Evolutionary conservation across 2,329 filamentous ascomycete genomes (phyloP).

Genomic region (Stemphylium lycopersici): DNA sequence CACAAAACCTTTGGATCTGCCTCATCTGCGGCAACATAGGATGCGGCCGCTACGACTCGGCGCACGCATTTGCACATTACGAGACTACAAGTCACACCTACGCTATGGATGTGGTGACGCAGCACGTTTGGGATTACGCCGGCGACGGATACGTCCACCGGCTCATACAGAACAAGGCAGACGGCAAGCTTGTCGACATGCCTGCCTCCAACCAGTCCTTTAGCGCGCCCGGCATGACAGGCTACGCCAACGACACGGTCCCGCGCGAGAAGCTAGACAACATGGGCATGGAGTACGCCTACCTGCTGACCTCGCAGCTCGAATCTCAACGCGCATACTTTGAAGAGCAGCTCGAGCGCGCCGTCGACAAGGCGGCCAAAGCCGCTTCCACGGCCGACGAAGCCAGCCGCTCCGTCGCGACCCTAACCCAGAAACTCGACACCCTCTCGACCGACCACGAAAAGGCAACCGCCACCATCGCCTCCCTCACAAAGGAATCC

Average conservation of each 20-base stretch:
- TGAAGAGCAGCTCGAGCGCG: constrained; percentile 87
- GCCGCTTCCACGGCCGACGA: constrained; percentile 71
- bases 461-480: constrained; percentile 62
- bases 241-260: constrained; percentile 67
- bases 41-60: constrained; percentile 91
- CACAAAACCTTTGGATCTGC: constrained; percentile 91
- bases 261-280: constrained; percentile 74
- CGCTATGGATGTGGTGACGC: constrained; percentile 88
- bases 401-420: constrained; percentile 58
- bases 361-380: constrained; percentile 84
- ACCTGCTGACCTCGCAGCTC: constrained; percentile 88
- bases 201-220: constrained; percentile 57
- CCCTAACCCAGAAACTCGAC: constrained; percentile 58
- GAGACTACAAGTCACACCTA: constrained; percentile 89
- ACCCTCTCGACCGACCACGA: constrained; percentile 62
- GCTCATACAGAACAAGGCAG: constrained; percentile 89
- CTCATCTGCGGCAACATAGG: constrained; percentile 91
- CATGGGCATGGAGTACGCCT: constrained; percentile 92
- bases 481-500: constrained; percentile 74
- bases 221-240: constrained; percentile 48
- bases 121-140: constrained; percentile 98
- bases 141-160: constrained; percentile 96
- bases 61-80: constrained; percentile 92
- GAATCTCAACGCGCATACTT: constrained; percentile 94
- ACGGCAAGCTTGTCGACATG: constrained; percentile 91